Evolutionary conservation across 2,329 filamentous ascomycete species (phyloP), one percentile per base, ranked within the genome.

Genomic region (Hyphodiscus sp.): DNA sequence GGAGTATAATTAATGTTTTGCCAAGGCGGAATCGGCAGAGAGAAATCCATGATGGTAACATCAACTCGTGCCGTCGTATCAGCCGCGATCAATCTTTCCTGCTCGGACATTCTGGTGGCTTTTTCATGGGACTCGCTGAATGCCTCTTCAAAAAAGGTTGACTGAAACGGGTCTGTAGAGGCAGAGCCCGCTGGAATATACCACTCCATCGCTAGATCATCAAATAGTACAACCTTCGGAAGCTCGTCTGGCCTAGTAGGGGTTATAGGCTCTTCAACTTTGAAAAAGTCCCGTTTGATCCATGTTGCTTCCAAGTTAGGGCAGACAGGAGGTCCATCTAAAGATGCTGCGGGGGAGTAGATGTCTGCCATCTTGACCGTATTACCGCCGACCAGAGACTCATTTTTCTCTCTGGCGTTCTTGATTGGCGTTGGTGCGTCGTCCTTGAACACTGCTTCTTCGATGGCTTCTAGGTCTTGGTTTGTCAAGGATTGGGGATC

Each of bases 311-410:
- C 50, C n/a, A 44, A 9, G n/a, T 51, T 38, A 11, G 57, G 48
- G 9, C 54, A 49, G 41, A 52, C 20, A 5, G 38, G 8, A 9
- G 29, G 46, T n/a, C 50, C 49, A 10, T 55, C 51, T 4, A 59
- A 16, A 45, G 47, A 61, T 26, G 49, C 58, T 7, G 60, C 47
- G 26, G 61, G 54, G 1, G 55, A 52, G 41, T 60, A 64, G 33
- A 96, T 74, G 61, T 95, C 87, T 2, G 78, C 74, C 20, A 96
- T 79, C 58, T 84, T 87, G 15, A 85, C 74, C 7, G 79, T 73
- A 41, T 78, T 76, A 45, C 81, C 79, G 33, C 69, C 74, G 6
- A 18, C 16, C 2, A 45, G 44, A 8, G 52, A 52, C 8, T 51
- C 23, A 41, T 15, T 2, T 11, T 52, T 38, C 16, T 11, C 20